These are phyloP conservation scores for Fraxinus angustifolia DNA, from an alignment of 305 asterid genomes.

Conservation along the genomic window DNA sequence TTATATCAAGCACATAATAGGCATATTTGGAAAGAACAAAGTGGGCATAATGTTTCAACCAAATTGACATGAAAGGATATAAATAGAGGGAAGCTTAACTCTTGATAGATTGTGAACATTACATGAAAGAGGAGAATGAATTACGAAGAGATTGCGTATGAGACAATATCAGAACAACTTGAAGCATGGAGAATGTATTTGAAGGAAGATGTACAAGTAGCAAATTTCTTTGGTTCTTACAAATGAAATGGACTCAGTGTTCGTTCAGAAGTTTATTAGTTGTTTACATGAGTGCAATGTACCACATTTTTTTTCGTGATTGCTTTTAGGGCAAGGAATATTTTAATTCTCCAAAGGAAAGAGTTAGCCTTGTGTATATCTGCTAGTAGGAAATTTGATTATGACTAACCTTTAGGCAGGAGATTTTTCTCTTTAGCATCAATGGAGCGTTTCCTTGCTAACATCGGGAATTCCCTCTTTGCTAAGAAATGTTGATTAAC, in stretches of 20 bases:
- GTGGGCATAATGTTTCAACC: background rate
- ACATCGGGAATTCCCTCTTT: background rate
- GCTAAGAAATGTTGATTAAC: background rate
- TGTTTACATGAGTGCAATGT: background rate
- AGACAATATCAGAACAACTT: background rate
- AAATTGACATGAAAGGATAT: background rate
- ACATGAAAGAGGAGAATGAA: background rate
- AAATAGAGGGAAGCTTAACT: background rate
- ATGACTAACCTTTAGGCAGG: background rate
- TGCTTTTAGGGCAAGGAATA: conserved; percentile 8
- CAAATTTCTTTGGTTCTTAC: background rate
- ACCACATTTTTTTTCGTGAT: background rate
- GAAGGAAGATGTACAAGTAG: no score
- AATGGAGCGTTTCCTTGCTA: background rate
- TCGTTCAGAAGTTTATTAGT: conserved; percentile 2
- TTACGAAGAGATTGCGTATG: background rate
- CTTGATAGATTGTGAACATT: background rate
- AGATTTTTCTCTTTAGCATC: background rate
- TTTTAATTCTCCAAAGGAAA: background rate
- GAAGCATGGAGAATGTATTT: background rate
- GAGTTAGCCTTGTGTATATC: background rate
- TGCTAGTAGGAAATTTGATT: background rate
- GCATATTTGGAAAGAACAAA: background rate
- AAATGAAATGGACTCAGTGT: background rate
- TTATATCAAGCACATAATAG: conserved; percentile 1